phyloP scores from a whole-genome alignment of 306 rosid genomes.

The Vicia sativa region DNA sequence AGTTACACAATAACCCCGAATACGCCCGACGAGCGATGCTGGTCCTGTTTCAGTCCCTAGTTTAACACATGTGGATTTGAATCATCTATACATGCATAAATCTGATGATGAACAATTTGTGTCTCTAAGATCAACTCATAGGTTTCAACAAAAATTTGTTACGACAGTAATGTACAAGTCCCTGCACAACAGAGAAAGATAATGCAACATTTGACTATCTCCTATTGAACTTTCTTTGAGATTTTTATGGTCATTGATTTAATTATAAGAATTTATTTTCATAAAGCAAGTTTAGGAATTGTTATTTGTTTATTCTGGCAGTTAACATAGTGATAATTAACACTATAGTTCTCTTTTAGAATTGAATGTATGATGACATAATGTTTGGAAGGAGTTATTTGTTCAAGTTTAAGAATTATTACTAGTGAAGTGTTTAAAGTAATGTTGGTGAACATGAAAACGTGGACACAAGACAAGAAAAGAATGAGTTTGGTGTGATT shows the following conservation, averaged over 20 bases:
- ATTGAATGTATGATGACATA: too few relatives aligned
- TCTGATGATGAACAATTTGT: slow-evolving; percentile 51
- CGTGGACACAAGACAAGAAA: too few relatives aligned
- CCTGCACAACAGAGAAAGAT: slow-evolving; percentile 31
- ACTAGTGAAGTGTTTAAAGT: too few relatives aligned
- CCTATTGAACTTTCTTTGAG: slow-evolving; percentile 14
- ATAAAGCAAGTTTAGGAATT: slow-evolving; percentile 29
- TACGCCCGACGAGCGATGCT: slow-evolving; percentile 43
- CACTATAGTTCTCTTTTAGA: too few relatives aligned
- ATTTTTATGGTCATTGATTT: slow-evolving; percentile 25
- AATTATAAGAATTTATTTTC: slow-evolving; percentile 23
- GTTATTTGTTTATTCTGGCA: slow-evolving; percentile 34
- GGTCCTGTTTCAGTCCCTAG: slow-evolving; percentile 7
- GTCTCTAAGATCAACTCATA: slow-evolving; percentile 64
- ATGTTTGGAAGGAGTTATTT: too few relatives aligned
- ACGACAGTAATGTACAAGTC: slow-evolving; percentile 66
- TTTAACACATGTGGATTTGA: slow-evolving; percentile 56
- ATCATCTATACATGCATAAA: slow-evolving; percentile 71
- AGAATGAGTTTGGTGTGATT: too few relatives aligned
- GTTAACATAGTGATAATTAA: neutral
- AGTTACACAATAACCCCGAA: slow-evolving; percentile 42
- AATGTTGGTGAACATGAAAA: too few relatives aligned
- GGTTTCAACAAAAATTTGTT: slow-evolving; percentile 62
- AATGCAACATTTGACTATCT: slow-evolving; percentile 28
- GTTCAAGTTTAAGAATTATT: too few relatives aligned